A percentile compares a stretch with the other conserved stretches of the same genome.
Evolutionary conservation across 371 early-diverging fungal genomes (phyloP).

Genomic region (Coemansia sp.): DNA sequence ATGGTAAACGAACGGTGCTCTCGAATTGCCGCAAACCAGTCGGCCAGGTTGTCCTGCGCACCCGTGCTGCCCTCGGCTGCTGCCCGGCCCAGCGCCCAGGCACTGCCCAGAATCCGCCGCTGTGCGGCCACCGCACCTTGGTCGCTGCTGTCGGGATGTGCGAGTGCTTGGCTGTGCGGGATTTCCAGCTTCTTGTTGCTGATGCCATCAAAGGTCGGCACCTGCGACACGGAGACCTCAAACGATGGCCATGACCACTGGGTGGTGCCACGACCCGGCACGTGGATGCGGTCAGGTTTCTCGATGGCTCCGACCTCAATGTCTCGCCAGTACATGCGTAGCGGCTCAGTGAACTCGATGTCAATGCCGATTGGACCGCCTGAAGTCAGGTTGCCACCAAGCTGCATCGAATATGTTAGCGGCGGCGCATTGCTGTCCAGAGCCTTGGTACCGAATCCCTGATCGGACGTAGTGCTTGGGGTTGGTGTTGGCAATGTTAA

Average conservation of each 20-base stretch:
- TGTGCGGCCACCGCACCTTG: slow-evolving; percentile 12
- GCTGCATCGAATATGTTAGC: slow-evolving; percentile 24
- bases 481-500: neutral
- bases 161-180: neutral
- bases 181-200: slow-evolving; percentile 9
- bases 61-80: slow-evolving; percentile 2
- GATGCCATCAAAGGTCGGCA: neutral
- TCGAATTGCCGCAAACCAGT: slow-evolving; percentile 39
- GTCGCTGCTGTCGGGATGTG: too few relatives aligned
- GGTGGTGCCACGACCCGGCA: slow-evolving; percentile 31
- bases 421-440: slow-evolving; percentile 9
- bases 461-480: neutral
- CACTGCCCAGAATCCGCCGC: slow-evolving; percentile 11
- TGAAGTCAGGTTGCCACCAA: slow-evolving; percentile 34
- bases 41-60: slow-evolving; percentile 12
- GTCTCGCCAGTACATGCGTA: slow-evolving; percentile 38
- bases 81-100: slow-evolving; percentile 9
- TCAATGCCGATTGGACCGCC: slow-evolving; percentile 43
- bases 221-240: slow-evolving; percentile 16
- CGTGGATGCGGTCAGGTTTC: slow-evolving; percentile 18
- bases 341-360: slow-evolving; percentile 45
- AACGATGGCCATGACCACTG: slow-evolving; percentile 40
- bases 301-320: slow-evolving; percentile 24
- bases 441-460: neutral
- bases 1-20: slow-evolving; percentile 35